Evolutionary conservation across 208 protist species (phyloP), one percentile per base, ranked within the genome.

Genomic region (Willaertia magna): DNA sequence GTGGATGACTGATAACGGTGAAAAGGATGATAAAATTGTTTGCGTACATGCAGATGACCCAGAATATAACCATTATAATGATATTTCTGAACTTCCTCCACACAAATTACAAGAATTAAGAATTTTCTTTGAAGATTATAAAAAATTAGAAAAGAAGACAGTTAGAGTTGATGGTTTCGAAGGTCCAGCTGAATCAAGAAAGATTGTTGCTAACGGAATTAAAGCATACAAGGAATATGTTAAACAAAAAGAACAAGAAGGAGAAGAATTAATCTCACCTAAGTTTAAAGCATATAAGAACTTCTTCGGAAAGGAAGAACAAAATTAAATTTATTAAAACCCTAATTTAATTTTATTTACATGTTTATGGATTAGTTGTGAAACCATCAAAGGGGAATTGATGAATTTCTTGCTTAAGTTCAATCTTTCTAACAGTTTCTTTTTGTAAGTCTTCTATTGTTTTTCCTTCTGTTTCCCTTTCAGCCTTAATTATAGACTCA

Each of bases 21-120:
- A 87, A 85, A n/a, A 18, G 14, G 86, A 87, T 75, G 51, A 82
- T 40, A 87, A 87, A 42, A 87, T 87, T 49, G 44, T 87, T 46
- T 59, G 51, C 52, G 74, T 87, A 39, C 67, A 82, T 39, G 7
- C 20, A 74, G 86, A 87, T 34, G 86, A 87, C 49, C 86, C 86
- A 42, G 52, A 76, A 75, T 87, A 52, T 40, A 42, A 40, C 3
- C 74, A 87, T 40, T 85, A 85, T 34, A 83, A 16, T 22, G 44
- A 87, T 20, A 83, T 87, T 48, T 4, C 16, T 51, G 49, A 87
- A 34, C 40, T 87, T 9, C 86, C 86, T 67, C 4, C n/a, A 51
- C 74, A 87, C 59, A 83, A 46, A 22, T 39, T 87, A 4, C 12
- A 55, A n/a, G 86, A 87, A 87, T 76, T 87, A 26, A 30, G 18